Evolutionary conservation across 768 basidiomycete species (phyloP).

Genomic region (Mycena rebaudengoi): DNA sequence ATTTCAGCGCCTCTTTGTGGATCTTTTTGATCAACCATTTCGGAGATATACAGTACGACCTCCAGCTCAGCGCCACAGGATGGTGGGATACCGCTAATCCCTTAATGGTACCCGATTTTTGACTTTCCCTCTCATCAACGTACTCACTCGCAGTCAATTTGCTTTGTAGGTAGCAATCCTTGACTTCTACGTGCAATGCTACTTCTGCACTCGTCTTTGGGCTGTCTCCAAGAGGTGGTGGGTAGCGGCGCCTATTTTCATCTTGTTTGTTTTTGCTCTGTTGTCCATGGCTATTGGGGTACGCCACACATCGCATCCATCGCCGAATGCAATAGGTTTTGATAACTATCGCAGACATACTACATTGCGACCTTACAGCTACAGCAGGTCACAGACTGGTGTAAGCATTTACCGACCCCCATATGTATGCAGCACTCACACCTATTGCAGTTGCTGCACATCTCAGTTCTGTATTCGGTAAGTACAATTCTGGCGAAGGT

Average conservation of each 20-base stretch:
- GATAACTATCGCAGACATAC: slow-evolving; percentile 12
- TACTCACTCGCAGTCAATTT: background rate
- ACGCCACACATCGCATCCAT: background rate
- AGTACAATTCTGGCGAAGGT: background rate
- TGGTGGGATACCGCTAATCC: slow-evolving; percentile 20
- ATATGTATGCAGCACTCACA: background rate
- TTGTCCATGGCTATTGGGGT: slow-evolving; percentile 5
- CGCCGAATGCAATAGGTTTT: background rate
- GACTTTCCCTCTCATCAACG: background rate
- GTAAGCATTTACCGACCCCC: background rate
- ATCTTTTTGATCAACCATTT: slow-evolving; percentile 2
- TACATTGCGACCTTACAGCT: slow-evolving; percentile 1
- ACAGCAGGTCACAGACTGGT: background rate
- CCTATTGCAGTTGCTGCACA: slow-evolving; percentile 17
- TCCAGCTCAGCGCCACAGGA: slow-evolving; percentile 1
- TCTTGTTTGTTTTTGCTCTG: slow-evolving; percentile 9
- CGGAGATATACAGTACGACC: background rate
- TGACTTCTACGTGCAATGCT: slow-evolving; percentile 18
- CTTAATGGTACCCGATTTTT: slow-evolving; percentile 8
- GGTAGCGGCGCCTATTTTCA: slow-evolving; percentile 4
- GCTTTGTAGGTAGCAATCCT: slow-evolving; percentile 8
- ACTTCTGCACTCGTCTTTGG: slow-evolving; percentile 11
- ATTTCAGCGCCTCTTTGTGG: slow-evolving; percentile 10
- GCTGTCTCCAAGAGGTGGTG: slow-evolving; percentile 1
- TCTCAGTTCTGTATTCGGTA: slow-evolving; percentile 15